Evolutionary conservation across 2,329 filamentous ascomycete species (phyloP).

Genomic region (Alternaria sp.): DNA sequence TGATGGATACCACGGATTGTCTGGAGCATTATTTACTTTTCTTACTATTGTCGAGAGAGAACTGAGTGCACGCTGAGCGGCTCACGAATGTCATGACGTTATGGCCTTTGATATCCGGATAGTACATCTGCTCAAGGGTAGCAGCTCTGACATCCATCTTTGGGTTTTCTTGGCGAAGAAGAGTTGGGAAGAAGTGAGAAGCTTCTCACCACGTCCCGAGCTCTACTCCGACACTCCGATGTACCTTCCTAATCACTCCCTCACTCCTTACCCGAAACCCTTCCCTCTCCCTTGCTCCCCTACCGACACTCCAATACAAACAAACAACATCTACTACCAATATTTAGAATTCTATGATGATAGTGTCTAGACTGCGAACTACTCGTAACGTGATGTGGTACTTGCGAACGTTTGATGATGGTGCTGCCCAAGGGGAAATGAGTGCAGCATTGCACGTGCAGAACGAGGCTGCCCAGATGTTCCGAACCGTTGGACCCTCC

Average conservation of each 20-base stretch:
- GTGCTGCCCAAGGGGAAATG: neutral
- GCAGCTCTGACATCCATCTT: slow-evolving; percentile 36
- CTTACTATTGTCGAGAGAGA: slow-evolving; percentile 35
- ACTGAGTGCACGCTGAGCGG: slow-evolving; percentile 47
- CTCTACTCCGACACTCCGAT: slow-evolving; percentile 8
- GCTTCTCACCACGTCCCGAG: slow-evolving; percentile 16
- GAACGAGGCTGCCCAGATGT: slow-evolving; percentile 7
- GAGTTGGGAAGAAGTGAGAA: slow-evolving; percentile 19
- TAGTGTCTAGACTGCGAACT: neutral
- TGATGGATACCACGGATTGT: slow-evolving; percentile 43
- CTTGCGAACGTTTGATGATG: neutral
- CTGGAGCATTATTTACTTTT: slow-evolving; percentile 39
- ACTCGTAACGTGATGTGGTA: neutral
- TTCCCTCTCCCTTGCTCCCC: slow-evolving; percentile 15
- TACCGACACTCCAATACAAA: slow-evolving; percentile 14
- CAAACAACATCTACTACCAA: slow-evolving; percentile 16
- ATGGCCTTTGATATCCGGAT: slow-evolving; percentile 50
- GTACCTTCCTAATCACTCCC: slow-evolving; percentile 25
- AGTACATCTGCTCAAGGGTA: slow-evolving; percentile 40
- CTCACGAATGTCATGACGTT: slow-evolving; percentile 52
- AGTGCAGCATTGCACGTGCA: neutral
- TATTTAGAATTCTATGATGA: neutral
- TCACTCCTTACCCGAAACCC: slow-evolving; percentile 16
- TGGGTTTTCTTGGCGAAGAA: slow-evolving; percentile 24
- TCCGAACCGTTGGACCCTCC: slow-evolving; percentile 8